Evolutionary conservation across 352 stramenopile genomes (phyloP).

Genomic region (Blastocystis hominis): DNA sequence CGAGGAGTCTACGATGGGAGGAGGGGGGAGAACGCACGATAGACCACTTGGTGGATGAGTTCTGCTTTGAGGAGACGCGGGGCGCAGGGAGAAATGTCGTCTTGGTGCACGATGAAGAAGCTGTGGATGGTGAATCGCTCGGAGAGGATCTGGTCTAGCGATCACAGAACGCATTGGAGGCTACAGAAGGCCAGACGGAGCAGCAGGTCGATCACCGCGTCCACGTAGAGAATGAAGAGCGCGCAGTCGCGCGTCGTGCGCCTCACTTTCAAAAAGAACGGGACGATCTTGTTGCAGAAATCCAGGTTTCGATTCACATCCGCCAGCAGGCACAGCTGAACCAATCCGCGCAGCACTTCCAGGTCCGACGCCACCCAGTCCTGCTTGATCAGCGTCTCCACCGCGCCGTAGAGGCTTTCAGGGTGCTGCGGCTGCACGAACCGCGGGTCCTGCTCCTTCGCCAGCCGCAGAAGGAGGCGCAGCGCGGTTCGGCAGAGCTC

Average conservation of each 20-base stretch:
- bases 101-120: not conserved
- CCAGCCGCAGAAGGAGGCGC: not conserved
- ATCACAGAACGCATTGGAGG: not conserved
- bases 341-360: not conserved
- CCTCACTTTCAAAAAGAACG: not conserved
- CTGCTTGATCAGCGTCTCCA: not conserved
- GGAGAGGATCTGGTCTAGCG: not conserved
- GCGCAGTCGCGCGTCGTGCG: not conserved
- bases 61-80: not conserved
- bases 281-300: not conserved
- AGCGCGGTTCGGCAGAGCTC: not conserved
- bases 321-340: not conserved
- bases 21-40: not conserved
- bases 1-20: not conserved
- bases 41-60: not conserved
- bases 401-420: not conserved
- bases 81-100: not conserved
- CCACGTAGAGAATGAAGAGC: not conserved
- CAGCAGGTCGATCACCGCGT: not conserved
- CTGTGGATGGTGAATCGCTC: not conserved
- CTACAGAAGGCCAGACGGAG: not conserved
- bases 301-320: not conserved
- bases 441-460: not conserved
- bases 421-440: not conserved
- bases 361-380: not conserved